Evolutionary conservation across 2,329 filamentous ascomycete species (phyloP), one percentile per base, ranked within the genome.

Genomic region (Talaromyces albobiverticillius): DNA sequence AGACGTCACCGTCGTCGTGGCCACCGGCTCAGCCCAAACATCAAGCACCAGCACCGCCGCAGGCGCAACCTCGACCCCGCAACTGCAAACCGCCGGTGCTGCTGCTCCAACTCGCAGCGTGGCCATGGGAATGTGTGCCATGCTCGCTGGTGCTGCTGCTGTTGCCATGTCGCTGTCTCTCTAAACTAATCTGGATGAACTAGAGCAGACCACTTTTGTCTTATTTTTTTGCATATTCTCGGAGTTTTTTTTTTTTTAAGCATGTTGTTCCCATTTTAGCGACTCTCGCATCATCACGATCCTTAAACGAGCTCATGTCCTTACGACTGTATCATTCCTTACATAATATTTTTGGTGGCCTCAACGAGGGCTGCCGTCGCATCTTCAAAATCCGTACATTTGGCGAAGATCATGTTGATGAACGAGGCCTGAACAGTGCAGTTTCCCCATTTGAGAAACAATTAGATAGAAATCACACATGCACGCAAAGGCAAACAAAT

Each of bases 1-100:
- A 10, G 68, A 71, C 36, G 64, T 76, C n/a, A 73, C 76, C 2
- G 66, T 78, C 31, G 71, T 78, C 42, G 67, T 74, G 41, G 72
- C 73, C 9, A 68, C 69, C 13, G 54, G 60, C 22, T 56, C 59
- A 4, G 63, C 62, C 1, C 62, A 57, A 22, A 53, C 60, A 3
- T 62, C 63, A 32, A 23, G 36, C 47, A 20, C 53, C 20, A 41
- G 14, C 57, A 62, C 11, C 62, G 61, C 9, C 57, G 46, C 49
- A 8, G 42, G 42, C 18, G 42, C 53, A 34, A 41, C 61, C 1
- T 59, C 60, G 3, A 58, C 65, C 4, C 73, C 75, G 6, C 65
- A 70, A 32, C 62, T 78, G 56, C 75, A 77, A 57, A 72, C 71
- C 11, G 69, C 64, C 48, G 69, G 64, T 48, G 68, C 61, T 11